Evolutionary conservation across 805 yeast species (phyloP).

Genomic region (Candida ipomoeae): DNA sequence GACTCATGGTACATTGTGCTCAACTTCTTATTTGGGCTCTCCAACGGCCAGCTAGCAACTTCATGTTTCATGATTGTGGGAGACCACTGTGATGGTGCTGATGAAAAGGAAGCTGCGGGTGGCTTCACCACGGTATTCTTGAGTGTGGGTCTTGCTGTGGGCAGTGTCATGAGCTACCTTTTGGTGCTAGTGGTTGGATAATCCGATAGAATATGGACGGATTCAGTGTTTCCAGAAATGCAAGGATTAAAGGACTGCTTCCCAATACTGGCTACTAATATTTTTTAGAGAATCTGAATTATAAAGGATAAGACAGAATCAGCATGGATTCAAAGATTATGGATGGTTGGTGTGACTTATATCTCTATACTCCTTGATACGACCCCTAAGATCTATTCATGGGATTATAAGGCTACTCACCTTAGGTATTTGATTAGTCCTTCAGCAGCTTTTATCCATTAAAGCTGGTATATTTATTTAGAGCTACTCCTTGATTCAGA

Average conservation of each 20-base stretch:
- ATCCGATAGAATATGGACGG: neutral
- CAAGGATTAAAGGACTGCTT: neutral
- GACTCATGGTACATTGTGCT: conserved; percentile 65
- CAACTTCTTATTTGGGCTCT: conserved; percentile 77
- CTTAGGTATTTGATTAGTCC: too few species aligned
- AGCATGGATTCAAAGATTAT: too few species aligned
- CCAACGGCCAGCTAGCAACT: conserved; percentile 83
- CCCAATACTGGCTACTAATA: too few species aligned
- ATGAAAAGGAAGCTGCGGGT: conserved; percentile 87
- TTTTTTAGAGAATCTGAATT: too few species aligned
- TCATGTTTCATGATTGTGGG: conserved; percentile 77
- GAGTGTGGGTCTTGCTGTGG: conserved; percentile 72
- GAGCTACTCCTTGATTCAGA: too few species aligned
- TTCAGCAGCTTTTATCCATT: too few species aligned
- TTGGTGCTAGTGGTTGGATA: conserved; percentile 42
- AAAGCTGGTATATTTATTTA: too few species aligned
- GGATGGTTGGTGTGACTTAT: too few species aligned
- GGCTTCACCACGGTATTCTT: conserved; percentile 83
- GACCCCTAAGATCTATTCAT: too few species aligned
- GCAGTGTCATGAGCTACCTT: conserved; percentile 71
- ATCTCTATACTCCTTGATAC: too few species aligned
- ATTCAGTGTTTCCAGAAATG: neutral
- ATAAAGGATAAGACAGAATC: too few species aligned
- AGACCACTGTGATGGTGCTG: conserved; percentile 51
- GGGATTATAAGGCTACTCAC: too few species aligned